Base-by-base conservation (phyloP, 2,329 filamentous ascomycete genomes). In the Paraphoma chrysanthemicola region DNA sequence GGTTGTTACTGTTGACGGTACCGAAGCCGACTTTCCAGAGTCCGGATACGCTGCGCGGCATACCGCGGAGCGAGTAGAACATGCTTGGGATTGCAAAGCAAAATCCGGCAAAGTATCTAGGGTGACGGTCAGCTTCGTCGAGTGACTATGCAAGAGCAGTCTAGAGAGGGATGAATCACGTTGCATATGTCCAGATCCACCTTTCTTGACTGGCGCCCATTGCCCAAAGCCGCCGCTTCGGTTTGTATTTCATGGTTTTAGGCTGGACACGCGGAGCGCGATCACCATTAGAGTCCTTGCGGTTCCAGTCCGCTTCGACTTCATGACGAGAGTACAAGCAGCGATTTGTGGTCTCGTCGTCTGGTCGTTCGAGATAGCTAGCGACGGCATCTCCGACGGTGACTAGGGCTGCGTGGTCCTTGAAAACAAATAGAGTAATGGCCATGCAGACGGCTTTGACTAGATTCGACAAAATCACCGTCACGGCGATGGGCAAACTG, bases 311-410 rank as follows among this genome's bases (percentile, higher is more conserved):
- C 7, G 33, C n/a, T 18, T 47, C 14, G 7, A 17, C 30, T 9
- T 47, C n/a, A 5, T 23, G 23, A 23, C 23, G 23, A 14, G 46
- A 54, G 16, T 61, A 49, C 10, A 64, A 42, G 44, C 55, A 62
- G 7, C 41, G 29, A 14, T 36, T 38, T 2, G 5, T 12, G 8
- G 66, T 70, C 30, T 62, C 59, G 2, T 41, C 46, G 41, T 68
- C 68, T 8, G 52, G 51, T 9, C 42, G 6, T 7, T 62, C 60
- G 7, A 70, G 54, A 38, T 64, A 72, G 18, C 53, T 64, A 1
- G 57, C 53, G 9, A 69, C 45, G 0, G 66, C 67, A 58, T 69
- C 70, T 9, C 63, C 67, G 2, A 67, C 49, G 0, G 60, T 72
- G 14, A 70, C 56, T 1, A 73, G 17, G n/a, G 51, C 53, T 4